A percentile compares a stretch with the other conserved stretches of the same genome.
Conservation (phyloP, 805 yeast species). For the Cyberlindnera euphorbiiphila region DNA sequence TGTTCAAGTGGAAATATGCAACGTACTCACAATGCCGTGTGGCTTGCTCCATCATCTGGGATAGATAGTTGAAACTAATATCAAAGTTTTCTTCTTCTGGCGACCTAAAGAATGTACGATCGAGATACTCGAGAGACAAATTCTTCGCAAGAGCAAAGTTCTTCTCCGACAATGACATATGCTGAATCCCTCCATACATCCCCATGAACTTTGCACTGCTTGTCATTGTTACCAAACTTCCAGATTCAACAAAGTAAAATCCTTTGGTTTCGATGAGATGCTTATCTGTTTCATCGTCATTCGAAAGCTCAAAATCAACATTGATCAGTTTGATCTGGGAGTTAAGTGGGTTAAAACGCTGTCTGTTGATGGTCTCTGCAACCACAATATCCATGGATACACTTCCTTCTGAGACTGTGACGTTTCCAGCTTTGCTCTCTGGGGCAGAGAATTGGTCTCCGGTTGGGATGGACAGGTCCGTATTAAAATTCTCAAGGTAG, state of each 20-base stretch:
- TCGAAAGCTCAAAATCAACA: constrained; percentile 33
- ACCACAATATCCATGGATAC: constrained; percentile 19
- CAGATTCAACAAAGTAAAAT: constrained; percentile 61
- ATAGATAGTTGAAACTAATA: constrained; percentile 23
- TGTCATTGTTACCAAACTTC: constrained; percentile 56
- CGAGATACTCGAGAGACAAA: constrained; percentile 40
- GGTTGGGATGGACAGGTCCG: constrained; percentile 14
- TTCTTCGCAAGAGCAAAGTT: constrained; percentile 43
- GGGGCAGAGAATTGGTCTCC: constrained; percentile 2
- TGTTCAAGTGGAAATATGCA: constrained; percentile 61
- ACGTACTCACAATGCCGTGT: constrained; percentile 63
- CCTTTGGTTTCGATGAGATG: constrained; percentile 54
- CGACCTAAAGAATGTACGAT: constrained; percentile 32
- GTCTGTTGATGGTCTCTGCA: constrained; percentile 18
- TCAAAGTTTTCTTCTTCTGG: constrained; percentile 20
- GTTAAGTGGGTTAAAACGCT: constrained; percentile 32
- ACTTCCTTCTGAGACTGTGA: constrained; percentile 33
- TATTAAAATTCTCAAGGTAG: constrained; percentile 19
- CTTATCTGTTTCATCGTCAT: constrained; percentile 44
- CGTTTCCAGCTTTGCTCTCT: constrained; percentile 25
- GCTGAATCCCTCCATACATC: constrained; percentile 56
- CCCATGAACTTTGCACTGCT: constrained; percentile 64
- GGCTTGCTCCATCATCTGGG: constrained; percentile 30
- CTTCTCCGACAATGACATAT: constrained; percentile 40
- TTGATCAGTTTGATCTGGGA: constrained; percentile 38